Base-by-base conservation (phyloP, 768 basidiomycete species). In the Lentinula aciculospora region DNA sequence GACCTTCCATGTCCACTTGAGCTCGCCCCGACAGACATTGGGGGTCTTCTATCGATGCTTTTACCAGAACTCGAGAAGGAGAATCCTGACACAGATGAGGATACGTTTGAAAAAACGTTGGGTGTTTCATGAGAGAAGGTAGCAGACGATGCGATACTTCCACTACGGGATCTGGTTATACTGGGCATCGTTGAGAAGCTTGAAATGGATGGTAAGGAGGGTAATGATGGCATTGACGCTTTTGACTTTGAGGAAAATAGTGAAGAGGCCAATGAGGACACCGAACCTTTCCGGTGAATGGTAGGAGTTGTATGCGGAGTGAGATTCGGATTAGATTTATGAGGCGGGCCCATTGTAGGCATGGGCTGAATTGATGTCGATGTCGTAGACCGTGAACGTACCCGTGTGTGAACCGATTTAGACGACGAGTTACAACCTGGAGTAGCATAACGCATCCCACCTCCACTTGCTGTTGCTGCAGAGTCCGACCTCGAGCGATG, bases 211-310 rank as follows among this genome's bases (percentile, higher is more conserved):
- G 51, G 34, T 39, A 39, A 21, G 4, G 51, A 53, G n/a, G 32
- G 51, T 25, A 53, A 6, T 3, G 51, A 53, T 12, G 34, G 34
- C 36, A 37, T 58, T 15, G 46, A 37, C 13, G 36, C 19, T 27
- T 28, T 39, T 10, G 47, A 17, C 31, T 40, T 49, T 8, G 40
- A 21, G 17, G 56, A 56, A 10, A 58, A 56, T 25, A 50, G 17
- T 28, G 58, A 56, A 29, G 60, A 28, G 62, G 71, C 62, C n/a
- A 78, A 76, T 9, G 84, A 82, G 9, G 81, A 79, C 21, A 85
- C 63, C 7, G 85, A 85, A 0, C 34, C 36, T 53, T 53, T 53
- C 15, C 34, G 17, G 15, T 34, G 51, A 13, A 53, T 23, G 15
- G 51, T 37, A 13, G 51, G 51, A 10, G 51, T 53, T 15, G 50